Conservation (phyloP, 805 yeast species). For the Saturnispora diversa region DNA sequence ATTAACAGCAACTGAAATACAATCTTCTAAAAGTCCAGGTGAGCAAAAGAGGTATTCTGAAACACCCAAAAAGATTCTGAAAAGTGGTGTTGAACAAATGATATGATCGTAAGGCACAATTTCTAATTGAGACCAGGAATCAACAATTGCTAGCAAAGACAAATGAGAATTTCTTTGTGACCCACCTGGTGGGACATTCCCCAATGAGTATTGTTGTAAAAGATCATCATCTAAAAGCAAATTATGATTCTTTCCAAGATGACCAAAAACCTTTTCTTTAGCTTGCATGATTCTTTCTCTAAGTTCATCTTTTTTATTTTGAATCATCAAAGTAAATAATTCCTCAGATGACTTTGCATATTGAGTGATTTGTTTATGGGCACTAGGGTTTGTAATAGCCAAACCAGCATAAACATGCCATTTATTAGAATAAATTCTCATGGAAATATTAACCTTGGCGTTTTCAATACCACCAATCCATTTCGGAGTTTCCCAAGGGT, state of each 20-base stretch:
- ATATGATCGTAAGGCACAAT: constrained; percentile 95
- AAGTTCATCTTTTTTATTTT: constrained; percentile 53
- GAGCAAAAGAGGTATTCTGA: constrained; percentile 85
- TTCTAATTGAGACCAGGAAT: constrained; percentile 79
- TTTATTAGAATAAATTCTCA: constrained; percentile 84
- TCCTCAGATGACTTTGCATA: constrained; percentile 81
- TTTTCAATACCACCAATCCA: constrained; percentile 95
- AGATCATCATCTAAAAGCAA: constrained; percentile 68
- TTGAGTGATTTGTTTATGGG: constrained; percentile 84
- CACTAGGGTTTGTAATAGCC: constrained; percentile 92
- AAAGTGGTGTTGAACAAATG: constrained; percentile 90
- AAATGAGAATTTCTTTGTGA: constrained; percentile 81
- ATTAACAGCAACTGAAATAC: constrained; percentile 61
- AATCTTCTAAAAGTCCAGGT: constrained; percentile 72
- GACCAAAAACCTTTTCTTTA: constrained; percentile 67
- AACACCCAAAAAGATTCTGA: constrained; percentile 88
- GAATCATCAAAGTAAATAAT: constrained; percentile 74
- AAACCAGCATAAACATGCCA: constrained; percentile 99
- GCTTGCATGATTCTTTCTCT: constrained; percentile 54
- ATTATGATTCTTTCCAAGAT: constrained; percentile 46
- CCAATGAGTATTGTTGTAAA: constrained; percentile 70
- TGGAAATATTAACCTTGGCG: constrained; percentile 87
- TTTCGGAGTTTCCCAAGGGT: constrained; percentile 83
- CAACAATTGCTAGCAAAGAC: constrained; percentile 83
- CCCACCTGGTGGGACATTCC: constrained; percentile 60